Evolutionary conservation across 805 yeast species (phyloP), one percentile per base, ranked within the genome.

Genomic region (Saccharomycopsis babjevae): DNA sequence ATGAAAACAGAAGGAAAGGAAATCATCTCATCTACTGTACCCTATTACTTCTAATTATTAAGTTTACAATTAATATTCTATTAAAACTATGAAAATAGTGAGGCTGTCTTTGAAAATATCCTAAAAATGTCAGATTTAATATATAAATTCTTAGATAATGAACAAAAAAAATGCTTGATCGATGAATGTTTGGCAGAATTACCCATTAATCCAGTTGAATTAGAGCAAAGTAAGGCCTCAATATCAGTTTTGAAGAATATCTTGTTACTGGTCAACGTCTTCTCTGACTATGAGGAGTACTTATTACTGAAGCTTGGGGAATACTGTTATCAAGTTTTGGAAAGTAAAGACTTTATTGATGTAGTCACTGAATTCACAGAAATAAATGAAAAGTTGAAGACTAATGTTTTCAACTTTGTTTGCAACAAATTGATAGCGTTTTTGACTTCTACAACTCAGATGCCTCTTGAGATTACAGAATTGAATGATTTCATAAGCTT

Each of bases 241-340:
- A 46, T 11, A 22, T 22, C 32, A 25, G n/a, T 46, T 22, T 18
- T 46, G 15, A 46, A 46, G 22, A 22, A 10, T 25, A 46, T 46
- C 3, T 50, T 59, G 18, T 52, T 59, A 13, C 20, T 50, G 22
- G 42, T 39, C 2, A n/a, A n/a, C 8, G 34, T 50, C 11, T 62
- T 62, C 36, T 30, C 30, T 2, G 20, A 32, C 1, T 36, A 52
- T n/a, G 55, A 50, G 39, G n/a, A 15, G 4, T 3, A 13, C n/a
- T 39, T 58, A 5, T 58, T 50, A 20, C 55, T 57, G 6, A 16
- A 50, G 18, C 20, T 62, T 10, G 34, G 60, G 30, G 13, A 50
- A n/a, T 62, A 60, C 39, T 60, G 65, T 56, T 50, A 46, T 25
- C 16, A 56, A 2, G 15, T 40, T 5, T 42, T 61, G 50, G 50